These are phyloP conservation scores for Rhizophora mangle DNA, from an alignment of 345 rosid species.

Conservation along the genomic window DNA sequence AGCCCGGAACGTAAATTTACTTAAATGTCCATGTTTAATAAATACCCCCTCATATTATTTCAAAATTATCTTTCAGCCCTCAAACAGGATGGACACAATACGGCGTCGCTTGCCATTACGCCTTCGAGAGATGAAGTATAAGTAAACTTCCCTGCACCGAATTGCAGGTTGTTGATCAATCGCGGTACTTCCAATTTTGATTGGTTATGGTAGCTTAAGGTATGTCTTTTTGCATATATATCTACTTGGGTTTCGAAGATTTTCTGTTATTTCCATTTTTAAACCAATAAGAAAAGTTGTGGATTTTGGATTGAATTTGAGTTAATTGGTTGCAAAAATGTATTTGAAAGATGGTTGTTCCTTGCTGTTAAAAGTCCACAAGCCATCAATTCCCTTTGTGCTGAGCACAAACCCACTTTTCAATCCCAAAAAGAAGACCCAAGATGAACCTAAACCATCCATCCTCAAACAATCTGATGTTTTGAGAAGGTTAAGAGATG, in stretches of 20 bases:
- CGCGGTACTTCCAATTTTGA: too few relatives aligned
- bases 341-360: constrained; percentile 25
- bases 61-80: background rate
- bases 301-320: background rate
- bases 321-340: constrained; percentile 12
- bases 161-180: background rate
- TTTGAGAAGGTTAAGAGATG: constrained; percentile 41
- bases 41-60: background rate
- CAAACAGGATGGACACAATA: background rate
- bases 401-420: constrained; percentile 22
- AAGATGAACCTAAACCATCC: constrained; percentile 14
- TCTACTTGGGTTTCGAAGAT: background rate
- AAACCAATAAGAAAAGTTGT: background rate
- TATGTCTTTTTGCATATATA: background rate
- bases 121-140: background rate
- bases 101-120: background rate
- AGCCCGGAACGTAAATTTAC: too few relatives aligned
- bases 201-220: background rate
- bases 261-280: background rate
- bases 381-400: constrained; percentile 24
- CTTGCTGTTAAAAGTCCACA: constrained; percentile 24
- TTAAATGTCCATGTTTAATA: too few relatives aligned
- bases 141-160: background rate
- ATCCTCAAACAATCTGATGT: constrained; percentile 49
- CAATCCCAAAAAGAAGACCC: constrained; percentile 18